These are phyloP conservation scores for Aspergillus sclerotioniger DNA, from an alignment of 495 filamentous ascomycete species.

Conservation along the genomic window DNA sequence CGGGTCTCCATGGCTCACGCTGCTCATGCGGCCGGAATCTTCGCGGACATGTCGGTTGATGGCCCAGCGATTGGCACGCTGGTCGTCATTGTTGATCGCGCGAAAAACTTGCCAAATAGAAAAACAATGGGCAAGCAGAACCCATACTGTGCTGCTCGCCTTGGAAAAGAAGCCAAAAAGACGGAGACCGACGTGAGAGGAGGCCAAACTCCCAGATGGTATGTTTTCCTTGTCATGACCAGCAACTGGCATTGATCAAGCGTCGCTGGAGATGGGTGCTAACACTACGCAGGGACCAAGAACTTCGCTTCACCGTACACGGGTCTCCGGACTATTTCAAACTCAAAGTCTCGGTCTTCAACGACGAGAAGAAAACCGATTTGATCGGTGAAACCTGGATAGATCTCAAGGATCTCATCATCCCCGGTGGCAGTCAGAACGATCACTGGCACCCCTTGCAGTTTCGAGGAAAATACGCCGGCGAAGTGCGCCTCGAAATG, in stretches of 20 bases:
- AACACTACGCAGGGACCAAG: constrained; percentile 75
- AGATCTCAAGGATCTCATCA: constrained; percentile 74
- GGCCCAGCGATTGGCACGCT: constrained; percentile 92
- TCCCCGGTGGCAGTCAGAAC: constrained; percentile 83
- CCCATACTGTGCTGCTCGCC: constrained; percentile 88
- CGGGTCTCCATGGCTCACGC: constrained; percentile 31
- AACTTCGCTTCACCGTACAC: constrained; percentile 92
- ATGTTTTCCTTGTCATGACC: constrained; percentile 27
- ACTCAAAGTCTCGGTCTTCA: constrained; percentile 93
- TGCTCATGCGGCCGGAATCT: constrained; percentile 88
- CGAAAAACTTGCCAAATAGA: constrained; percentile 93
- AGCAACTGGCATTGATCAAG: background rate
- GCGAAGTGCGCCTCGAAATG: constrained; percentile 90
- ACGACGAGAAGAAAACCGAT: constrained; percentile 95
- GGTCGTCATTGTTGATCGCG: constrained; percentile 85
- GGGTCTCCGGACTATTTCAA: constrained; percentile 94
- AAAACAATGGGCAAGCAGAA: constrained; percentile 98
- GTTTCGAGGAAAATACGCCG: constrained; percentile 90
- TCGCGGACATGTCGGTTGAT: constrained; percentile 91
- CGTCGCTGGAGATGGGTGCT: constrained; percentile 13
- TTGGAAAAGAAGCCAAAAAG: constrained; percentile 98
- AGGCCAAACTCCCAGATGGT: constrained; percentile 96
- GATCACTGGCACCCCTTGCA: constrained; percentile 87
- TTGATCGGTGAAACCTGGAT: constrained; percentile 93
- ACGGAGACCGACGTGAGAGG: constrained; percentile 92